phyloP scores from a whole-genome alignment of 805 yeast genomes.

The Hanseniaspora valbyensis region DNA sequence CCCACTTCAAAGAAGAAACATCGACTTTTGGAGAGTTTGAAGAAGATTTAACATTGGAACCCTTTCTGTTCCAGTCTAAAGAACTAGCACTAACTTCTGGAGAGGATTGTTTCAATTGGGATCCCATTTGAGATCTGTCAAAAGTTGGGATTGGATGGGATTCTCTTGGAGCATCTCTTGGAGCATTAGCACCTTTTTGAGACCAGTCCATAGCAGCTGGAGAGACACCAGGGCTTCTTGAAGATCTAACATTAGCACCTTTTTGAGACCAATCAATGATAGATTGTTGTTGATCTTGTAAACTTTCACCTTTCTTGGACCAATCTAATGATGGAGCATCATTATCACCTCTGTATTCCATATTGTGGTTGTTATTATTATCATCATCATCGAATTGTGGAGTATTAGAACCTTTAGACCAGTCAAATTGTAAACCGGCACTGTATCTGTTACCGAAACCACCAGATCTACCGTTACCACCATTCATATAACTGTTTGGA shows the following conservation, averaged over 20 bases:
- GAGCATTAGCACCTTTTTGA: neutral
- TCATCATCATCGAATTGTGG: constrained; percentile 25
- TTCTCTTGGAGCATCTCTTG: neutral
- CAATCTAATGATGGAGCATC: constrained; percentile 20
- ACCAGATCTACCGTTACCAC: constrained; percentile 32
- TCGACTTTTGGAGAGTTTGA: constrained; percentile 2
- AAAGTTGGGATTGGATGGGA: neutral
- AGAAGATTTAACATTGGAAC: neutral
- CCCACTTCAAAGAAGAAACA: constrained; percentile 6
- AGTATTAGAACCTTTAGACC: constrained; percentile 9
- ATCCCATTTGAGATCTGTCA: constrained; percentile 5
- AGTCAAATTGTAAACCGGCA: constrained; percentile 12
- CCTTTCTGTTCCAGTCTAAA: constrained; percentile 9
- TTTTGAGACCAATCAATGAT: constrained; percentile 9
- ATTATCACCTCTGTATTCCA: constrained; percentile 26
- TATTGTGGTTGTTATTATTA: too few species aligned
- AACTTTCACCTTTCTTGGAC: neutral
- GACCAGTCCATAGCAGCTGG: constrained; percentile 1
- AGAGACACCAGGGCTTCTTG: neutral
- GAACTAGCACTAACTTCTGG: neutral
- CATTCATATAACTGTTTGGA: constrained; percentile 31
- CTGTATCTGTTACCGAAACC: constrained; percentile 40
- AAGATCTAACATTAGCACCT: constrained; percentile 7
- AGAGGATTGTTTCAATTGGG: neutral
- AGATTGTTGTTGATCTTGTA: neutral